Conservation (phyloP, 179 eudicot genomes). For the Kewa caespitosa region DNA sequence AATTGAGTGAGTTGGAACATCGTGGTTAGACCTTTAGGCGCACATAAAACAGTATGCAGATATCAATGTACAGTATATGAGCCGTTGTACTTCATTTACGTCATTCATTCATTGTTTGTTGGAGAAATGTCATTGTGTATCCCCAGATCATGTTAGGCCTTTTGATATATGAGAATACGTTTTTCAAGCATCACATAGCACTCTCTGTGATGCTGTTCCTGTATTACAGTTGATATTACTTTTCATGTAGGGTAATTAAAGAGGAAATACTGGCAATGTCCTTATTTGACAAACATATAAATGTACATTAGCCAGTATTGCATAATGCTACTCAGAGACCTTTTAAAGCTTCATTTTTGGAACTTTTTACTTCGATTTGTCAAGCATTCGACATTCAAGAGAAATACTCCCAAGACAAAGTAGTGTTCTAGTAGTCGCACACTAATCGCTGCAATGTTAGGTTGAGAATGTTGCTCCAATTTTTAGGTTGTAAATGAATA, state of each 20-base stretch:
- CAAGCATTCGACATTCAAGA: too few species aligned
- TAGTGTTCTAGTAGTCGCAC: too few species aligned
- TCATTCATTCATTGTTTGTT: constrained; percentile 37
- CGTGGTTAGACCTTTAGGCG: constrained; percentile 32
- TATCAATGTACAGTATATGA: constrained; percentile 40
- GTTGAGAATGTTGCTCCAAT: too few species aligned
- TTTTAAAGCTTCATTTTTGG: too few species aligned
- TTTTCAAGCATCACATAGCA: constrained; percentile 15
- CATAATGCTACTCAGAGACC: too few species aligned
- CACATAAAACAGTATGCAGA: constrained; percentile 22
- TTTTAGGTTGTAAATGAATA: too few species aligned
- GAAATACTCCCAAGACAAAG: too few species aligned
- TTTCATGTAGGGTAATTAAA: not conserved
- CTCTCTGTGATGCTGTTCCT: constrained; percentile 6
- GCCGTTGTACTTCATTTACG: constrained; percentile 17
- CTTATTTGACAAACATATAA: not conserved
- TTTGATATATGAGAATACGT: constrained; percentile 10
- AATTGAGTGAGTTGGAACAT: constrained; percentile 33
- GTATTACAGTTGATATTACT: not conserved
- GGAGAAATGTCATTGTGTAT: constrained; percentile 27
- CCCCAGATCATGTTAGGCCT: not conserved
- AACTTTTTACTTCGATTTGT: too few species aligned
- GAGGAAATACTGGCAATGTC: not conserved
- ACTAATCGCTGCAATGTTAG: too few species aligned
- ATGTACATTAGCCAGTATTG: too few species aligned